Evolutionary conservation across 1,284 basidiomycete genomes (phyloP).

Genomic region (Pseudozyma flocculosa): DNA sequence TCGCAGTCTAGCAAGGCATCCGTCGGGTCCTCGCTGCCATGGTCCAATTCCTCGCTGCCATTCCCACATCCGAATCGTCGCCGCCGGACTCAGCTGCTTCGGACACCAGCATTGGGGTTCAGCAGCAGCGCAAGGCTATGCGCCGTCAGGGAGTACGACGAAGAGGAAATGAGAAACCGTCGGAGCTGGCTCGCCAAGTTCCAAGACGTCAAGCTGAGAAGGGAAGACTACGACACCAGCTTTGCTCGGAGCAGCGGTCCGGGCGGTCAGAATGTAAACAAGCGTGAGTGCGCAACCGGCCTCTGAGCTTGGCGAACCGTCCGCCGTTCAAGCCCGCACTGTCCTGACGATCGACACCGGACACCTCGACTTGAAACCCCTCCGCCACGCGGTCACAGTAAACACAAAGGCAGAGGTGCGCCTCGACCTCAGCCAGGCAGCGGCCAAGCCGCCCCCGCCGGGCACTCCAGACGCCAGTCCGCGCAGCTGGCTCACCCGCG

Average conservation of each 20-base stretch:
- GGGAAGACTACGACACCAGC: conserved; percentile 23
- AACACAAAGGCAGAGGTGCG: conserved; percentile 41
- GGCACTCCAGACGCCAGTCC: conserved; percentile 16
- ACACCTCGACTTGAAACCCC: too few species aligned
- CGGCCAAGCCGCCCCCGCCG: conserved; percentile 5
- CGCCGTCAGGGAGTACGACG: conserved; percentile 1
- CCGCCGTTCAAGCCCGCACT: too few species aligned
- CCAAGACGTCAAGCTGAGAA: conserved; percentile 9
- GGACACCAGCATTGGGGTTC: too few species aligned
- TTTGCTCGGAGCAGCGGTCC: conserved; percentile 38
- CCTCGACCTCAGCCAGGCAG: conserved; percentile 19
- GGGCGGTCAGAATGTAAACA: conserved; percentile 45
- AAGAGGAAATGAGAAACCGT: conserved; percentile 20
- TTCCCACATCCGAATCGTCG: too few species aligned
- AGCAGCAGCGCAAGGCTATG: background rate
- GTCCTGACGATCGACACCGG: too few species aligned
- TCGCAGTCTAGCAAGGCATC: too few species aligned
- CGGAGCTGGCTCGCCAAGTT: conserved; percentile 19
- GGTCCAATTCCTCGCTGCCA: too few species aligned
- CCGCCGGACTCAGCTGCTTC: too few species aligned
- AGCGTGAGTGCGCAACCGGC: background rate
- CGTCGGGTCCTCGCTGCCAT: too few species aligned
- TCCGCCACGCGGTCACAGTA: too few species aligned
- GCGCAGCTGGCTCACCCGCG: conserved; percentile 23
- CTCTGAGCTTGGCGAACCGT: too few species aligned